Evolutionary conservation across 805 yeast species (phyloP), one percentile per base, ranked within the genome.

Genomic region (Blastobotrys americana): DNA sequence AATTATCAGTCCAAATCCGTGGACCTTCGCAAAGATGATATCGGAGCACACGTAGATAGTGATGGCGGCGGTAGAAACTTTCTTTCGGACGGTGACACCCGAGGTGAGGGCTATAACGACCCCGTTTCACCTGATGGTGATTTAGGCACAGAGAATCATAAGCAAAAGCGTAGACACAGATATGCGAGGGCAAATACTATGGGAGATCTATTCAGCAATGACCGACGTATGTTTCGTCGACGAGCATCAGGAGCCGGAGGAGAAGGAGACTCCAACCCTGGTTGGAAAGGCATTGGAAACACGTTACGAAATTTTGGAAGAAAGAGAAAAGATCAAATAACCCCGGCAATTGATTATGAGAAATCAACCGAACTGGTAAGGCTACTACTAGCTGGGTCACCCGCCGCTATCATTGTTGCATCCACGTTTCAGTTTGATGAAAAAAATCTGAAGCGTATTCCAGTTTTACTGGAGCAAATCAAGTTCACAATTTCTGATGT

Each of bases 361-460:
- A 58, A 57, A 38, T 55, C 61, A 0, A 45, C 63, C 17, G 65
- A 60, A 37, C 48, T 79, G 37, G 63, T 79, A 4, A 67, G 71
- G 27, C 70, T 83, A 10, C 66, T 86, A 44, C 34, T 47, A n/a
- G 52, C 56, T 1, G 57, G 50, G 2, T 45, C 52, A 1, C 56
- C 60, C 1, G 55, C 59, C 1, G 57, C 56, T 0, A 67, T 85
- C 46, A 69, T 87, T 46, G 70, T 87, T 3, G 87, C 93, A 3
- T 77, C 94, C 1, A 74, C 80, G 33, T 77, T 93, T 48, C 69
- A 80, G 38, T 74, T 77, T 43, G 96, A 88, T 60, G 95, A 86
- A 13, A 53, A 52, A 16, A 55, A 52, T 36, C 56, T 56, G 37
- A 75, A 80, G 45, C 75, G 96, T 48, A 93, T 95, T 0, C 96